phyloP scores from a whole-genome alignment of 2,329 filamentous ascomycete genomes.

The Aspergillus tubingensis region DNA sequence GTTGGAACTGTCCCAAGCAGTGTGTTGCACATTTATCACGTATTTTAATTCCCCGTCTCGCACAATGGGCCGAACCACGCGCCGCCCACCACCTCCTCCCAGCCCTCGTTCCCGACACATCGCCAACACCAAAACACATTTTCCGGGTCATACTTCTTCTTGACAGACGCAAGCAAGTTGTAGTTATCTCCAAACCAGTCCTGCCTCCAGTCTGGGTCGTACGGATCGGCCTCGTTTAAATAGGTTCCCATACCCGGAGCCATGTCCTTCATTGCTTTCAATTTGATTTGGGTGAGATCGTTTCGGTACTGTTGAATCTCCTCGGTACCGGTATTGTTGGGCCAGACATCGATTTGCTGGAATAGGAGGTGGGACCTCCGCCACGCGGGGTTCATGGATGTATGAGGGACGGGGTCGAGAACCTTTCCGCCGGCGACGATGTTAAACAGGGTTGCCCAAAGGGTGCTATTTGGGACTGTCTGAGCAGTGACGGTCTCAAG shows the following conservation, averaged over 20 bases:
- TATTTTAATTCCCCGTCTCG: neutral
- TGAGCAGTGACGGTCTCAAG: neutral
- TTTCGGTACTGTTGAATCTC: slow-evolving; percentile 8
- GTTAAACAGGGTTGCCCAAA: slow-evolving; percentile 5
- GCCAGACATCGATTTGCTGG: slow-evolving; percentile 6
- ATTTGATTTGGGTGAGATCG: slow-evolving; percentile 11
- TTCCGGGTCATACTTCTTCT: slow-evolving; percentile 30
- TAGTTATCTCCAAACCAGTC: slow-evolving; percentile 26
- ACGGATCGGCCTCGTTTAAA: slow-evolving; percentile 22
- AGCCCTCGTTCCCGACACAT: slow-evolving; percentile 29
- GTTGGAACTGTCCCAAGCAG: too few species aligned
- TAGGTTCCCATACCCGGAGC: slow-evolving; percentile 22
- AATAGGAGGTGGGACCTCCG: slow-evolving; percentile 11
- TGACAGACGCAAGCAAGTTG: slow-evolving; percentile 25
- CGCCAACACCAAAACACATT: slow-evolving; percentile 29
- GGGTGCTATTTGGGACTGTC: neutral
- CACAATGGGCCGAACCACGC: slow-evolving; percentile 1
- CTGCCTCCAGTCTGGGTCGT: slow-evolving; percentile 20
- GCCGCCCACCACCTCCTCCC: slow-evolving; percentile 17
- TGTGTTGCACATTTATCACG: too few species aligned
- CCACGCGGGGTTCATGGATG: slow-evolving; percentile 19
- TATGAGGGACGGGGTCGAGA: slow-evolving; percentile 9
- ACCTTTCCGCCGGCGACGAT: slow-evolving; percentile 18
- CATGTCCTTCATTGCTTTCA: slow-evolving; percentile 23
- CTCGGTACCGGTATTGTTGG: slow-evolving; percentile 2